Evolutionary conservation across 2,329 filamentous ascomycete species (phyloP), one percentile per base, ranked within the genome.

Genomic region (Fusarium armeniacum): DNA sequence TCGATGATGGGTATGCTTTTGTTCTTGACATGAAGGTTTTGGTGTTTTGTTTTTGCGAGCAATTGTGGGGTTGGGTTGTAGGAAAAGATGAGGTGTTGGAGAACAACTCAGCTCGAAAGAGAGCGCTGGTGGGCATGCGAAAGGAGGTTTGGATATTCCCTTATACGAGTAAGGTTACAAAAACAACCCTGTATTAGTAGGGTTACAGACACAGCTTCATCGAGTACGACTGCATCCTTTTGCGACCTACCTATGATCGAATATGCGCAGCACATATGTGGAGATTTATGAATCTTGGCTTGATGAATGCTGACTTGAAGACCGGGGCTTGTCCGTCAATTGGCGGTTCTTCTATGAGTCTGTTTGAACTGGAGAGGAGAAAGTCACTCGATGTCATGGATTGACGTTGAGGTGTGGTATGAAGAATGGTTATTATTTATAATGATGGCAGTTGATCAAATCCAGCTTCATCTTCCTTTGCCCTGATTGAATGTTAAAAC

Each of bases 171-270:
- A 57, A 59, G 49, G 63, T 41, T 63, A 66, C 61, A 67, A 56
- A 61, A 67, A 61, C 35, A 62, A 16, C 28, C 68, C 40, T 71
- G 41, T 56, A 58, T 46, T 36, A 54, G 40, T 56, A 57, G 61
- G 33, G 65, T 44, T 65, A 66, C 61, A 69, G 62, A 60, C 65
- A 61, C 44, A 61, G 58, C 57, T 56, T 64, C 61, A 59, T 62
- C 40, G 56, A 71, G 62, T 63, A 75, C 24, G 38, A 61, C 53
- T 56, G 35, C 30, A 46, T 28, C 45, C 64, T 62, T 67, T 41
- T 36, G 26, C 35, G 51, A 65, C 45, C 35, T 58, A 50, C 22
- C 18, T 51, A 51, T 20, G 24, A 51, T 51, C 12, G 33, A 38
- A 51, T 36, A 55, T 54, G 13, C 32, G 36, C n/a, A 35, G 10